phyloP scores from a whole-genome alignment of 495 filamentous ascomycete genomes.

The Delitschia confertaspora region DNA sequence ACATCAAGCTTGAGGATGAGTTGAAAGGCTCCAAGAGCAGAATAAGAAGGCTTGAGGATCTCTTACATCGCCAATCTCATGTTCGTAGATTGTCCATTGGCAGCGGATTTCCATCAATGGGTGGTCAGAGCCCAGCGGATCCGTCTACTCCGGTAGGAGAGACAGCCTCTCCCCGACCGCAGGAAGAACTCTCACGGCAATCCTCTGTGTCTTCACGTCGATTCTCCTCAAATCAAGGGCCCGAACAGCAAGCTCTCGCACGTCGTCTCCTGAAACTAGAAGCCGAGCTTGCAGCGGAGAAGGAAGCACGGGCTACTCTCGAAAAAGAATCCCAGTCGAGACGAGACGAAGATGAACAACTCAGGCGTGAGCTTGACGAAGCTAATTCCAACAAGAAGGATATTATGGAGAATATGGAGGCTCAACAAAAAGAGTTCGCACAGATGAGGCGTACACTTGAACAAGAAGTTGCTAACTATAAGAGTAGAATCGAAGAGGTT shows the following conservation, averaged over 20 bases:
- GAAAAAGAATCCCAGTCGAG: slow-evolving; percentile 51
- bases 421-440: slow-evolving; percentile 77
- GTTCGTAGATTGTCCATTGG: slow-evolving; percentile 59
- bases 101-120: slow-evolving; percentile 48
- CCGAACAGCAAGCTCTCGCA: slow-evolving; percentile 55
- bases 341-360: slow-evolving; percentile 52
- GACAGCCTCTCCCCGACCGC: slow-evolving; percentile 30
- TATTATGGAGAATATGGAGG: slow-evolving; percentile 87
- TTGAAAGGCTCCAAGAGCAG: slow-evolving; percentile 84
- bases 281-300: slow-evolving; percentile 58
- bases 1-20: slow-evolving; percentile 67
- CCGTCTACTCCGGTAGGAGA: slow-evolving; percentile 40
- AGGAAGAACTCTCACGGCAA: slow-evolving; percentile 49
- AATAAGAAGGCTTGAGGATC: slow-evolving; percentile 82
- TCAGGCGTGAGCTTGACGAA: slow-evolving; percentile 54
- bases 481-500: slow-evolving; percentile 68
- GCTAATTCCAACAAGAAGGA: slow-evolving; percentile 87
- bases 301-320: slow-evolving; percentile 44
- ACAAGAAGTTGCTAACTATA: slow-evolving; percentile 63
- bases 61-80: slow-evolving; percentile 79
- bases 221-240: slow-evolving; percentile 56
- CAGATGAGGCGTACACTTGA: slow-evolving; percentile 75
- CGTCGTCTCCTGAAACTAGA: slow-evolving; percentile 73
- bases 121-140: slow-evolving; percentile 24
- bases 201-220: slow-evolving; percentile 59